These are phyloP conservation scores for Logfia minima DNA, from an alignment of 129 eudicot species.

Conservation along the genomic window DNA sequence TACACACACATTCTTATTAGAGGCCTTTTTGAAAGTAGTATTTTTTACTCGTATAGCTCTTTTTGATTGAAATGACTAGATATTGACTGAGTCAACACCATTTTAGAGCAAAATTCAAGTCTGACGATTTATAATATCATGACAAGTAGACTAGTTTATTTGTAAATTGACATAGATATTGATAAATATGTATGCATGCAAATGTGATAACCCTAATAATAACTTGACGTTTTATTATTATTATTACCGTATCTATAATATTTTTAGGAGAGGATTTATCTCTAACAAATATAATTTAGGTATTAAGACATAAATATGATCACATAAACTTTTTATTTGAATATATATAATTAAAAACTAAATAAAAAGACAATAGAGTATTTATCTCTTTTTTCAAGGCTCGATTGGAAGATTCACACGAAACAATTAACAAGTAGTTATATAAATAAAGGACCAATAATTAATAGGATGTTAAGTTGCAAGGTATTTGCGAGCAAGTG, in stretches of 20 bases:
- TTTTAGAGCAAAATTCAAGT: no score
- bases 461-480: constrained; percentile 23
- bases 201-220: not conserved
- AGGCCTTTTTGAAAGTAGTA: no score
- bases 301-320: no score
- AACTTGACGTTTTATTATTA: not conserved
- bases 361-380: not conserved
- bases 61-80: no score
- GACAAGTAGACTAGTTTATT: not conserved
- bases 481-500: constrained; percentile 25
- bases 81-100: no score
- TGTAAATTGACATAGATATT: not conserved
- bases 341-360: not conserved
- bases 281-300: no score
- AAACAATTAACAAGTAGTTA: not conserved
- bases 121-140: not conserved
- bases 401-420: not conserved
- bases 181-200: not conserved
- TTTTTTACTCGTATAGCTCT: no score
- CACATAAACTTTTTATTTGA: not conserved
- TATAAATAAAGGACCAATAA: constrained; percentile 9
- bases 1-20: no score
- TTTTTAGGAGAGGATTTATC: no score
- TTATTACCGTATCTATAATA: no score
- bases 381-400: not conserved